Percentiles rank a stretch among this genome's conserved stretches.
phyloP scores from a whole-genome alignment of 2,329 filamentous ascomycete species.

The Amesomyces nigricolor region DNA sequence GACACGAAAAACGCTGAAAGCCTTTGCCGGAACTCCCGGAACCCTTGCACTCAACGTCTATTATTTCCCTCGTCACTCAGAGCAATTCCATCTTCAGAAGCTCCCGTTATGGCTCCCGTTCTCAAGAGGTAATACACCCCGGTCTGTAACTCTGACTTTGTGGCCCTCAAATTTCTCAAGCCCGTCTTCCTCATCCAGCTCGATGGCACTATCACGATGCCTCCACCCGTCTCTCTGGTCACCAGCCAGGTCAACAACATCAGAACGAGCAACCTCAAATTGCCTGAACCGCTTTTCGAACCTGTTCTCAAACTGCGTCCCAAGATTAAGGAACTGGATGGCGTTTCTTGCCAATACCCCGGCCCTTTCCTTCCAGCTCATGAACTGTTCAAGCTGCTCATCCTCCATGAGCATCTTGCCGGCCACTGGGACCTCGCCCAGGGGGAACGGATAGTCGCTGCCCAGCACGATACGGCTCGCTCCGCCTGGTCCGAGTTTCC shows the following conservation, averaged over 20 bases:
- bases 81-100: no score
- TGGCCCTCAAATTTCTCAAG: neutral
- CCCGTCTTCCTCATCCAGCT: slow-evolving; percentile 6
- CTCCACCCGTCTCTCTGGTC: slow-evolving; percentile 4
- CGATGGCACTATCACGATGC: slow-evolving; percentile 14
- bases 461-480: slow-evolving; percentile 31
- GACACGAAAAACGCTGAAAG: no score
- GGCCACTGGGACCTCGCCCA: slow-evolving; percentile 33
- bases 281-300: slow-evolving; percentile 24
- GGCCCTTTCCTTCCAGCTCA: slow-evolving; percentile 31
- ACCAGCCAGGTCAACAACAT: neutral
- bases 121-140: no score
- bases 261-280: slow-evolving; percentile 14
- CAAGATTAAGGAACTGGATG: slow-evolving; percentile 31
- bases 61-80: no score
- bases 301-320: slow-evolving; percentile 24
- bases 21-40: no score
- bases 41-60: no score
- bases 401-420: slow-evolving; percentile 31
- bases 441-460: slow-evolving; percentile 34
- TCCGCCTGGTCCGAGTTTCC: slow-evolving; percentile 29
- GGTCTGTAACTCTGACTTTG: neutral
- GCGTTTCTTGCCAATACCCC: slow-evolving; percentile 31
- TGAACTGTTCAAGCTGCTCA: slow-evolving; percentile 26
- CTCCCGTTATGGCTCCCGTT: no score